Evolutionary conservation across 164 flowering plant species (phyloP).

Genomic region (Buxus sempervirens): DNA sequence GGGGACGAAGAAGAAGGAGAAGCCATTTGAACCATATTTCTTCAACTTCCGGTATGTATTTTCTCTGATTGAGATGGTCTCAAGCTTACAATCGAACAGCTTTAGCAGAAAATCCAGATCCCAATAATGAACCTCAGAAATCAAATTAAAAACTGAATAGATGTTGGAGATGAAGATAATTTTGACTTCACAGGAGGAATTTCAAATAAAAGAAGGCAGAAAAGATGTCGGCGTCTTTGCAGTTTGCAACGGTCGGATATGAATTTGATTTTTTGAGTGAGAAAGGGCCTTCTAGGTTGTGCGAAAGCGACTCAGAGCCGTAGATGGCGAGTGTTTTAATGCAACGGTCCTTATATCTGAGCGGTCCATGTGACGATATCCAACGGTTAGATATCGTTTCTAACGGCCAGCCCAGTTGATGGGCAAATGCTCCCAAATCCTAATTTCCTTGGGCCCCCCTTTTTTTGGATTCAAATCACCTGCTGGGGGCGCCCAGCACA

Average conservation of each 20-base stretch:
- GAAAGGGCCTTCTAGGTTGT: neutral
- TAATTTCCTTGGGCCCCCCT: too few relatives aligned
- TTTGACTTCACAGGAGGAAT: neutral
- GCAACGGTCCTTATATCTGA: slow-evolving; percentile 20
- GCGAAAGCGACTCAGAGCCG: too few relatives aligned
- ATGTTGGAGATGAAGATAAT: slow-evolving; percentile 7
- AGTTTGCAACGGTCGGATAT: slow-evolving; percentile 14
- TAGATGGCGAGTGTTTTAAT: neutral
- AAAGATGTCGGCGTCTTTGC: neutral
- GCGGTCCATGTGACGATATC: neutral
- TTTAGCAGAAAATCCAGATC: neutral
- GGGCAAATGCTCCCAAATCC: too few relatives aligned
- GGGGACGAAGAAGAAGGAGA: slow-evolving; percentile 56
- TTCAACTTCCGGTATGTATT: neutral
- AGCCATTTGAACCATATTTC: slow-evolving; percentile 48
- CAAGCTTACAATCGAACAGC: too few relatives aligned
- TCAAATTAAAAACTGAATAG: neutral
- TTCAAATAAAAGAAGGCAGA: neutral
- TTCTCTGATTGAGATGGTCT: neutral
- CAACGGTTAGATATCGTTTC: slow-evolving; percentile 3
- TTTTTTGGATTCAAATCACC: too few relatives aligned
- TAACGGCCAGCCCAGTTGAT: slow-evolving; percentile 12
- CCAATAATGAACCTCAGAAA: neutral
- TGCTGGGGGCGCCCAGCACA: too few relatives aligned
- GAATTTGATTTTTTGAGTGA: neutral